Percentiles rank a stretch among this genome's conserved stretches.
Conservation (phyloP, 2,329 filamentous ascomycete genomes). For the Penicillium decumbens region DNA sequence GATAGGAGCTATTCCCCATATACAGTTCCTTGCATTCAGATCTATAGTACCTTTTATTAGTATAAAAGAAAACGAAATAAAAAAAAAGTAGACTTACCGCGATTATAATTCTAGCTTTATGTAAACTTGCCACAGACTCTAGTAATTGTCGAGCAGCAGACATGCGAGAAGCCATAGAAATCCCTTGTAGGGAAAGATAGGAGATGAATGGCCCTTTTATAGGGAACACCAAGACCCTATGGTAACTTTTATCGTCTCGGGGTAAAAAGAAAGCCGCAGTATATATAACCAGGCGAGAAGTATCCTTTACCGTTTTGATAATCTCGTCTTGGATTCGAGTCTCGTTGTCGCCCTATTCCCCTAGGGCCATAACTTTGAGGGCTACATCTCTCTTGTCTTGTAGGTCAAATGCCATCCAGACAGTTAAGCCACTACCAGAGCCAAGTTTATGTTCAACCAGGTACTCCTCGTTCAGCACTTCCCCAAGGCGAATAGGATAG, state of each 20-base stretch:
- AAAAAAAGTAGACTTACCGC: background rate
- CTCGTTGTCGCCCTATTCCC: background rate
- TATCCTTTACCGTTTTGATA: background rate
- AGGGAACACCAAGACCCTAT: conserved; percentile 21
- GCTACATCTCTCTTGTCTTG: background rate
- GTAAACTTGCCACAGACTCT: background rate
- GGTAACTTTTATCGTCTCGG: conserved; percentile 10
- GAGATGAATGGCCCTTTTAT: conserved; percentile 18
- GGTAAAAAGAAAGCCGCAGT: conserved; percentile 16
- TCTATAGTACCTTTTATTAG: background rate
- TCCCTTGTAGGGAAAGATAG: conserved; percentile 1
- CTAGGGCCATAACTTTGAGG: background rate
- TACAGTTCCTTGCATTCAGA: background rate
- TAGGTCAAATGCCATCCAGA: background rate
- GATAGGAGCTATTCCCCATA: background rate
- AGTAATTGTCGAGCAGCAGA: background rate
- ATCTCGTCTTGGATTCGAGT: background rate
- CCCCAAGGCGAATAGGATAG: background rate
- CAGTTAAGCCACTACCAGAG: background rate
- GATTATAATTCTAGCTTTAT: background rate
- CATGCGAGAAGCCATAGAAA: background rate
- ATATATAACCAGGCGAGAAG: conserved; percentile 14
- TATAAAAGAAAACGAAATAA: background rate
- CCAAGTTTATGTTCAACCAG: background rate
- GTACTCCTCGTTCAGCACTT: background rate